Conservation (phyloP, 345 rosid genomes). For the Viola odorata region DNA sequence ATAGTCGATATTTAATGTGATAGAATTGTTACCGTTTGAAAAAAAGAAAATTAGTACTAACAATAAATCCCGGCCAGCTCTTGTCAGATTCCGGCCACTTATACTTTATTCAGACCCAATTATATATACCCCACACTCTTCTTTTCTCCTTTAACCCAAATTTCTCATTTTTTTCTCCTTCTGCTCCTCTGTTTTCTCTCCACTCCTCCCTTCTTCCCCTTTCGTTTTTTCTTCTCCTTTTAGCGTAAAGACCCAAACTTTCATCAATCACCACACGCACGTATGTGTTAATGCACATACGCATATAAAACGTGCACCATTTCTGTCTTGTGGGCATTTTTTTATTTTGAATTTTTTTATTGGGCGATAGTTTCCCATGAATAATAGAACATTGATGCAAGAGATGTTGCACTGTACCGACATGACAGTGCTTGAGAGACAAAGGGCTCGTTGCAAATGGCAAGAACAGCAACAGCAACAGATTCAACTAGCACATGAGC, state of each 20-base stretch:
- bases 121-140: slow-evolving; percentile 14
- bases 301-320: no score
- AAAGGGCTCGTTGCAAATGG: slow-evolving; percentile 39
- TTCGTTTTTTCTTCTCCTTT: not conserved
- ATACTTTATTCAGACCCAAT: no score
- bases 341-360: not conserved
- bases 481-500: not conserved
- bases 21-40: no score
- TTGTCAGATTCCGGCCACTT: slow-evolving; percentile 16
- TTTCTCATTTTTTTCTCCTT: not conserved
- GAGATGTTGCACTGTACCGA: slow-evolving; percentile 44
- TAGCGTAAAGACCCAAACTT: not conserved
- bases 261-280: not conserved
- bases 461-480: slow-evolving; percentile 23
- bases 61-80: not conserved
- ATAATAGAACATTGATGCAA: slow-evolving; percentile 28
- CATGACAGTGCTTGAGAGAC: slow-evolving; percentile 63
- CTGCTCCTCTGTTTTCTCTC: not conserved
- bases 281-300: no score
- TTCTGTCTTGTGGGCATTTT: not conserved
- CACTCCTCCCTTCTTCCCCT: not conserved
- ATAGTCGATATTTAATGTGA: no score
- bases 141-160: not conserved
- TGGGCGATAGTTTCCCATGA: not conserved
- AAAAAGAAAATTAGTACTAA: no score